These are phyloP conservation scores for Coemansia aciculifera DNA, from an alignment of 192 early-diverging fungal genomes.

Conservation along the genomic window DNA sequence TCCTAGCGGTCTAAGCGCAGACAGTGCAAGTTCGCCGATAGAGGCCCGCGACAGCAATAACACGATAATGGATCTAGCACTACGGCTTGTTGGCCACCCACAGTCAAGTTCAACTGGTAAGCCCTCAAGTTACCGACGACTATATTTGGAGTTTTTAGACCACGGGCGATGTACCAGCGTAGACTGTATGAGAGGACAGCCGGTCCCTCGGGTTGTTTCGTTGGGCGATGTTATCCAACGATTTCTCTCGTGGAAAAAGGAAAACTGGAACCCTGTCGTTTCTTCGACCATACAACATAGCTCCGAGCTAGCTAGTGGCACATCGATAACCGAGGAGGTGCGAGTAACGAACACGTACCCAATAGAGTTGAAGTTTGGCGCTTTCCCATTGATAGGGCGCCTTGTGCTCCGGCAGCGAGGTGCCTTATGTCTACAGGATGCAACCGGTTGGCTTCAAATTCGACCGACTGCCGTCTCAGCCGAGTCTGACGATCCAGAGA, in stretches of 20 bases:
- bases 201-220: slow-evolving; percentile 16
- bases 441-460: slow-evolving; percentile 28
- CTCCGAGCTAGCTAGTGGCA: not conserved
- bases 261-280: not conserved
- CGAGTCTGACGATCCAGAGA: not conserved
- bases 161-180: slow-evolving; percentile 15
- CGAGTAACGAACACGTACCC: slow-evolving; percentile 13
- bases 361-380: slow-evolving; percentile 20
- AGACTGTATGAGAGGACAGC: not conserved
- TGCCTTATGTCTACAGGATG: slow-evolving; percentile 32
- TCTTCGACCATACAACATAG: not conserved
- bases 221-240: slow-evolving; percentile 24
- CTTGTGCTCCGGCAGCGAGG: slow-evolving; percentile 31
- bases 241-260: slow-evolving; percentile 14
- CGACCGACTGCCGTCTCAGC: slow-evolving; percentile 6
- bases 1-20: slow-evolving; percentile 8
- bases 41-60: not conserved
- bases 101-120: slow-evolving; percentile 2
- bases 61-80: slow-evolving; percentile 22
- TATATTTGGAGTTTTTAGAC: slow-evolving; percentile 16
- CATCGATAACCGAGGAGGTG: not conserved
- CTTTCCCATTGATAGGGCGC: slow-evolving; percentile 30
- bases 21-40: not conserved
- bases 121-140: not conserved
- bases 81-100: not conserved